Evolutionary conservation across 2,329 filamentous ascomycete species (phyloP).

Genomic region (Aspergillus sp.): DNA sequence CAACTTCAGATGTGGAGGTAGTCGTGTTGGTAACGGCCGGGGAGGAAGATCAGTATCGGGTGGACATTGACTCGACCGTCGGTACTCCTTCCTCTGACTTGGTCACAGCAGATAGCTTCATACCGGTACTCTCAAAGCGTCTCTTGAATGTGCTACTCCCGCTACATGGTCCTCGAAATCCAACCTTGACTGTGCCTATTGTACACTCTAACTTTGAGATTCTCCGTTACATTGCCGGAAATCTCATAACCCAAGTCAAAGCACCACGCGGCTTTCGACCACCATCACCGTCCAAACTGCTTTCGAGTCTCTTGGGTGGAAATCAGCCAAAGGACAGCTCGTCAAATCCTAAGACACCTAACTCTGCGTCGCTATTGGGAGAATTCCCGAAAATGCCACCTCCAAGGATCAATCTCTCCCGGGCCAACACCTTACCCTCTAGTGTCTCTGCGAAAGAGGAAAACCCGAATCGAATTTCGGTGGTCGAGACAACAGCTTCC

Average conservation of each 20-base stretch:
- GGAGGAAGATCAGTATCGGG: constrained; percentile 53
- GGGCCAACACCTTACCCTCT: constrained; percentile 40
- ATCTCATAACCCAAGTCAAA: constrained; percentile 57
- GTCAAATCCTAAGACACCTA: constrained; percentile 28
- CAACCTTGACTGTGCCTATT: constrained; percentile 51
- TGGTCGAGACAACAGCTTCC: constrained; percentile 48
- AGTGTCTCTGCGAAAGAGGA: constrained; percentile 42
- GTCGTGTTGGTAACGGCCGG: constrained; percentile 63
- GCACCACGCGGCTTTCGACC: constrained; percentile 58
- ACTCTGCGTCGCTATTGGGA: constrained; percentile 31
- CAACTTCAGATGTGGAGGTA: constrained; percentile 33
- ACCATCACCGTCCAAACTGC: constrained; percentile 81
- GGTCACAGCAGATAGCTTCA: constrained; percentile 63
- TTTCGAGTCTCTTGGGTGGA: constrained; percentile 72
- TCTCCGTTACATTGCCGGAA: constrained; percentile 61
- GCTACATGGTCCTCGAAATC: constrained; percentile 57
- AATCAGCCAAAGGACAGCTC: constrained; percentile 36
- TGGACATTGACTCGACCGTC: constrained; percentile 59
- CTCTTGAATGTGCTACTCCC: constrained; percentile 64
- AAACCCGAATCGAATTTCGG: constrained; percentile 33
- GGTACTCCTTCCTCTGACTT: constrained; percentile 69
- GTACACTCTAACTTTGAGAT: constrained; percentile 73
- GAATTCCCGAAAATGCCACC: constrained; percentile 41
- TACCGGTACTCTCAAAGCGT: constrained; percentile 67
- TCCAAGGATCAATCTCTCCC: constrained; percentile 29